A percentile compares a stretch with the other conserved stretches of the same genome.
Conservation (phyloP, 176 grass and related monocot genomes). For the Avena atlantica region DNA sequence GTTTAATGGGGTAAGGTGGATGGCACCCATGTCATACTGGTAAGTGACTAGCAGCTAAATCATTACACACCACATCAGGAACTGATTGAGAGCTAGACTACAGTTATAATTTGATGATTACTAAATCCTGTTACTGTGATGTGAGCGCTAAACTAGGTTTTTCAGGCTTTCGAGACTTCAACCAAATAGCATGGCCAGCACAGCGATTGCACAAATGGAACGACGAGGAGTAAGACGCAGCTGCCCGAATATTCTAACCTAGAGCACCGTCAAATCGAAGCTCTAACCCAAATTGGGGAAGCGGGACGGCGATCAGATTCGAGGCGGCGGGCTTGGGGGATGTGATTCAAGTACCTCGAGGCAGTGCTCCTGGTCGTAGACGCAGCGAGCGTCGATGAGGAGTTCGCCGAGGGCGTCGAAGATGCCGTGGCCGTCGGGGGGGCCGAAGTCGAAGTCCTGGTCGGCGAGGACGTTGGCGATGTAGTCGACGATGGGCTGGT, state of each 20-base stretch:
- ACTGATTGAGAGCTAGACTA: background rate
- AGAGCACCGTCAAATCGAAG: background rate
- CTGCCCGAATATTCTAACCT: background rate
- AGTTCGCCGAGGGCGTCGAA: slow-evolving; percentile 86
- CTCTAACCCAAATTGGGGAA: background rate
- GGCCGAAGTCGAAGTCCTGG: slow-evolving; percentile 95
- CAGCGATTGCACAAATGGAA: background rate
- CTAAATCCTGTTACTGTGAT: background rate
- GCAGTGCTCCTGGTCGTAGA: slow-evolving; percentile 67
- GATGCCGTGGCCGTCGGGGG: slow-evolving; percentile 74
- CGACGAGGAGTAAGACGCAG: background rate
- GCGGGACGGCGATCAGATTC: background rate
- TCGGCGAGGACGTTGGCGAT: slow-evolving; percentile 98
- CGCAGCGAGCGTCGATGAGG: slow-evolving; percentile 80
- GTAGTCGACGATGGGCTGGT: slow-evolving; percentile 89
- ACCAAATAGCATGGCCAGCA: background rate
- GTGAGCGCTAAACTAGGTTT: background rate
- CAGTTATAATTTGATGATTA: background rate
- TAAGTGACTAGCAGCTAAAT: slow-evolving; percentile 8
- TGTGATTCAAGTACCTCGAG: slow-evolving; percentile 48
- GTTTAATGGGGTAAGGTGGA: background rate
- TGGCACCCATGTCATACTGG: background rate
- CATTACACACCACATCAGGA: background rate
- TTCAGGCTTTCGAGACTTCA: background rate
- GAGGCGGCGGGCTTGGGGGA: no score